These are phyloP conservation scores for Allium cepa DNA, from an alignment of 106 monocot species.

Conservation along the genomic window DNA sequence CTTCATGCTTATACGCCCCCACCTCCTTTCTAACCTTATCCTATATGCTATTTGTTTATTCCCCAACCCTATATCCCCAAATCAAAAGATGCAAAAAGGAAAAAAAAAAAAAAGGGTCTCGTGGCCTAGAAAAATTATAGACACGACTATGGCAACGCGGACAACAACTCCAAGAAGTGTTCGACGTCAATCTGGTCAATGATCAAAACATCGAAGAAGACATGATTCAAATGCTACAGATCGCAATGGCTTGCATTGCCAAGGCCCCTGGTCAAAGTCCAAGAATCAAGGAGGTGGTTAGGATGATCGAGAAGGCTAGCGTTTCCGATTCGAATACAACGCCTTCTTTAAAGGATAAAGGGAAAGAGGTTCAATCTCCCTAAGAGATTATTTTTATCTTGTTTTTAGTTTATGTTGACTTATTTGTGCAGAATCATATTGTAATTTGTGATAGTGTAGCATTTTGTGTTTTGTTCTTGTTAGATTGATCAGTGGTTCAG, in stretches of 20 bases:
- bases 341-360: conserved; percentile 8
- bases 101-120: too few species aligned
- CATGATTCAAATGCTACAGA: conserved; percentile 82
- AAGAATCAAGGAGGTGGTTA: conserved; percentile 55
- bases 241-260: conserved; percentile 77
- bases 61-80: too few species aligned
- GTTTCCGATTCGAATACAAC: conserved; percentile 1
- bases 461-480: too few species aligned
- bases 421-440: conserved; percentile 8
- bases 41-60: too few species aligned
- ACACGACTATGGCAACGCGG: too few species aligned
- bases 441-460: conserved; percentile 2
- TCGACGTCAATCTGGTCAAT: conserved; percentile 64
- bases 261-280: conserved; percentile 56
- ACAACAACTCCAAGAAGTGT: conserved; percentile 32
- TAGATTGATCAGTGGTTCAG: too few species aligned
- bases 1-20: too few species aligned
- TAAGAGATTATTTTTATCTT: not conserved
- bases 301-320: conserved; percentile 56
- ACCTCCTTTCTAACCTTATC: too few species aligned
- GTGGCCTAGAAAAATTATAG: too few species aligned
- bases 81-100: too few species aligned
- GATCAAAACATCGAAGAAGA: conserved; percentile 70
- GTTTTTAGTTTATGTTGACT: not conserved
- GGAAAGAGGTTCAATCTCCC: conserved; percentile 1